Percentiles rank a stretch among this genome's conserved stretches.
Conservation (phyloP, 345 rosid genomes). For the Pugionium cornutum region DNA sequence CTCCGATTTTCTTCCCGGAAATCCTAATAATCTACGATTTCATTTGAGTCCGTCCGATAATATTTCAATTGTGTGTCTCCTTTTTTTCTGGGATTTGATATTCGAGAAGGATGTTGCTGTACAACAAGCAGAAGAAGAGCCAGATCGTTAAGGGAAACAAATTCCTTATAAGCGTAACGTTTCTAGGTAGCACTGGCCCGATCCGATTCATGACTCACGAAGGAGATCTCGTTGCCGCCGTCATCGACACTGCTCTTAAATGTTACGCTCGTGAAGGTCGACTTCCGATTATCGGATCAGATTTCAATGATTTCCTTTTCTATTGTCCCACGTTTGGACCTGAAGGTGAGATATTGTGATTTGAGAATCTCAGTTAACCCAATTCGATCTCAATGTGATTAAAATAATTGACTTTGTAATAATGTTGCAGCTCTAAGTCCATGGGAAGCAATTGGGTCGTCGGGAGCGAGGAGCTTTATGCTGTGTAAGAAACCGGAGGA, state of each 20-base stretch:
- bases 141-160: slow-evolving; percentile 62
- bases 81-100: neutral
- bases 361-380: neutral
- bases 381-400: neutral
- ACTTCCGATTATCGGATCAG: slow-evolving; percentile 81
- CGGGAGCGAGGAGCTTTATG: slow-evolving; percentile 67
- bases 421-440: slow-evolving; percentile 54
- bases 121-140: slow-evolving; percentile 70
- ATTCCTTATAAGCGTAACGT: slow-evolving; percentile 69
- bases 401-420: too few relatives aligned
- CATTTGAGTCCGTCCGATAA: neutral
- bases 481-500: slow-evolving; percentile 71
- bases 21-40: neutral
- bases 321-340: slow-evolving; percentile 64
- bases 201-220: slow-evolving; percentile 91
- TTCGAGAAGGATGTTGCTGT: slow-evolving; percentile 53
- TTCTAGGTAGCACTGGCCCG: slow-evolving; percentile 91
- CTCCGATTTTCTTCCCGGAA: neutral
- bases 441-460: slow-evolving; percentile 61
- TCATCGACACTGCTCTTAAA: slow-evolving; percentile 78
- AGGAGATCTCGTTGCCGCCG: slow-evolving; percentile 63
- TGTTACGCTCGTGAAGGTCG: slow-evolving; percentile 22
- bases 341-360: slow-evolving; percentile 42
- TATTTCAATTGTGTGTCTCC: neutral
- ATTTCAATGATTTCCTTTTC: slow-evolving; percentile 69